Base-by-base conservation (phyloP, 331 rosid species). In the Ulmus americana region DNA sequence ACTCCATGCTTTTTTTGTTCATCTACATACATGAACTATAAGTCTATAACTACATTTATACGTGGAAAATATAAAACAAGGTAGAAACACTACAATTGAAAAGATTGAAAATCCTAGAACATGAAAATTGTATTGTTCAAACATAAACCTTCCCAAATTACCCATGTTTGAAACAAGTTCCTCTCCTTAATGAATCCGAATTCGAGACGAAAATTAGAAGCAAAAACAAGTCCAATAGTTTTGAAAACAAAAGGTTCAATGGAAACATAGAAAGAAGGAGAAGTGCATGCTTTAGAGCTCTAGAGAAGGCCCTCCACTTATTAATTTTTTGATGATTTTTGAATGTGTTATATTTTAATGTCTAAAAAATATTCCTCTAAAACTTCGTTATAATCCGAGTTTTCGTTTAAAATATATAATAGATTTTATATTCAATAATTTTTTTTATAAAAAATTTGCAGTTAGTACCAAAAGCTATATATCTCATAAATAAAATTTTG, bases 1-100 rank as follows among this genome's bases (percentile, higher is more conserved):
- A 69, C 64, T 83, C 86, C 96, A 86, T 91, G 61, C 22, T 42
- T 55, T 38, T 50, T 39, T 18, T 22, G 51, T 65, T 20, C 22
- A 20, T 20, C 58, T 47, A 61, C 68, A 70, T 49, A 64, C 49
- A 62, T 55, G 56, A 43, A 50, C n/a, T n/a, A n/a, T n/a, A n/a
- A n/a, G n/a, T n/a, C 58, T 43, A 41, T 77, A 66, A 57, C 55
- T 53, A 55, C 71, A 42, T 6, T 10, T 10, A 60, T n/a, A 57
- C 46, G 53, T 46, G 47, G 48, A 28, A 38, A 20, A 20, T 20
- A 20, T 20, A 20, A 0, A 20, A 20, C 22, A 20, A 20, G 22
- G 22, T 20, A 20, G 22, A 20, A 61, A 15, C 39, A 67, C n/a
- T 13, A 10, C 28, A 41, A 73, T 0, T 43, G 68, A 45, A 72